Percentiles rank a stretch among this genome's conserved stretches.
phyloP scores from a whole-genome alignment of 75 land plant species.

The Chamaecyparis obtusa region DNA sequence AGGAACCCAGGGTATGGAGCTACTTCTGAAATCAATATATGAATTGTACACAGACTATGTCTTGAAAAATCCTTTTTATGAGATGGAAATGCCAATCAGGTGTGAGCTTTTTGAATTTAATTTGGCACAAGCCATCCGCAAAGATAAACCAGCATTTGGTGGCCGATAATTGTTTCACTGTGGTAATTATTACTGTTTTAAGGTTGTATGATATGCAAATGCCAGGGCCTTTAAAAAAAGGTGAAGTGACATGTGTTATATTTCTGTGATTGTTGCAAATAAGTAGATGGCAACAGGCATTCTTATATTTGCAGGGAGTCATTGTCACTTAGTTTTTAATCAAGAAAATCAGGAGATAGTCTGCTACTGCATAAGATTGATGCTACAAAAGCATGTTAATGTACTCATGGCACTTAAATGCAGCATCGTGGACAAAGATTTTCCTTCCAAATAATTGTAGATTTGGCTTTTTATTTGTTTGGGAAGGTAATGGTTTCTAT shows the following conservation, averaged over 20 bases:
- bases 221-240: neutral
- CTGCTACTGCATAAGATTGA: neutral
- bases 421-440: neutral
- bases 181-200: neutral
- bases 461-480: neutral
- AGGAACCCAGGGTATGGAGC: conserved; percentile 69
- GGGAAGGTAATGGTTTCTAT: neutral
- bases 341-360: neutral
- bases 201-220: neutral
- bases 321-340: neutral
- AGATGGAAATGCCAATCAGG: conserved; percentile 95
- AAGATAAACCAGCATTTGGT: conserved; percentile 55
- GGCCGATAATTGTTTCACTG: conserved; percentile 40
- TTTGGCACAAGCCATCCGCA: conserved; percentile 64
- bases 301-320: neutral
- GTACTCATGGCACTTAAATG: neutral
- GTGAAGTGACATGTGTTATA: neutral
- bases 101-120: conserved; percentile 90
- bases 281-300: neutral
- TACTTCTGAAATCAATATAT: conserved; percentile 71
- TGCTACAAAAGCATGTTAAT: neutral
- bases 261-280: neutral
- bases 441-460: neutral
- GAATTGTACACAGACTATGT: conserved; percentile 93
- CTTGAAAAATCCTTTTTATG: conserved; percentile 94